phyloP scores from a whole-genome alignment of 495 filamentous ascomycete genomes.

The Neurospora tetraspora region DNA sequence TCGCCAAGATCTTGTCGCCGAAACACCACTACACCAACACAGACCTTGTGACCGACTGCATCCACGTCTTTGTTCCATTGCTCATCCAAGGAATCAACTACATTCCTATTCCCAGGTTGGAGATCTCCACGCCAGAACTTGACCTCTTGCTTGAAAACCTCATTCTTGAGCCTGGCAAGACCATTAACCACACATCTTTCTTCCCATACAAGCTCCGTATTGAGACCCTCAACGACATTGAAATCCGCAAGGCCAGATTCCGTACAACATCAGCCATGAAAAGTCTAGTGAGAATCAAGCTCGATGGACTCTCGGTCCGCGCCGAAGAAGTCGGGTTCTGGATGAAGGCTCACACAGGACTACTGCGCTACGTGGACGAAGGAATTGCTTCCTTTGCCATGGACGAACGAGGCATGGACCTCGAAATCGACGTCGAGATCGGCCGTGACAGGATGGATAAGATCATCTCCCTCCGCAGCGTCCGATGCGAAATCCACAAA shows the following conservation, averaged over 20 bases:
- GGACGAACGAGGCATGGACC: slow-evolving; percentile 77
- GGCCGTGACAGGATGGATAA: slow-evolving; percentile 63
- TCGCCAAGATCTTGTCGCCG: slow-evolving; percentile 59
- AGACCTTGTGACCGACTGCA: slow-evolving; percentile 61
- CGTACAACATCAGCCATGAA: slow-evolving; percentile 55
- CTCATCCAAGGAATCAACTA: slow-evolving; percentile 69
- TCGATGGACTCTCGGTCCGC: slow-evolving; percentile 70
- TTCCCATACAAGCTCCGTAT: slow-evolving; percentile 74
- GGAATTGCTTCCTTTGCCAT: slow-evolving; percentile 78
- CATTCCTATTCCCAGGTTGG: slow-evolving; percentile 79
- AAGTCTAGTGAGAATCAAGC: slow-evolving; percentile 61
- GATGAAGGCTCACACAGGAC: slow-evolving; percentile 53
- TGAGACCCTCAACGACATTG: slow-evolving; percentile 75
- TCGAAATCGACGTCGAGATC: slow-evolving; percentile 74
- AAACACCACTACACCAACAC: slow-evolving; percentile 43
- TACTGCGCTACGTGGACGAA: slow-evolving; percentile 61
- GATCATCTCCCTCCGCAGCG: slow-evolving; percentile 65
- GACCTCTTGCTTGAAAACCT: slow-evolving; percentile 85
- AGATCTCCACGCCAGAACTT: slow-evolving; percentile 70
- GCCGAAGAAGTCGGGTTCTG: slow-evolving; percentile 81
- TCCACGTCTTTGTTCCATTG: slow-evolving; percentile 72
- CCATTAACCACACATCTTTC: slow-evolving; percentile 80
- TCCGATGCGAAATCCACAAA: slow-evolving; percentile 76
- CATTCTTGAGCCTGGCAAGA: slow-evolving; percentile 78
- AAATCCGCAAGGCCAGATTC: slow-evolving; percentile 70